These are phyloP conservation scores for Diutina siamensis DNA, from an alignment of 1,139 yeast genomes.

Conservation along the genomic window DNA sequence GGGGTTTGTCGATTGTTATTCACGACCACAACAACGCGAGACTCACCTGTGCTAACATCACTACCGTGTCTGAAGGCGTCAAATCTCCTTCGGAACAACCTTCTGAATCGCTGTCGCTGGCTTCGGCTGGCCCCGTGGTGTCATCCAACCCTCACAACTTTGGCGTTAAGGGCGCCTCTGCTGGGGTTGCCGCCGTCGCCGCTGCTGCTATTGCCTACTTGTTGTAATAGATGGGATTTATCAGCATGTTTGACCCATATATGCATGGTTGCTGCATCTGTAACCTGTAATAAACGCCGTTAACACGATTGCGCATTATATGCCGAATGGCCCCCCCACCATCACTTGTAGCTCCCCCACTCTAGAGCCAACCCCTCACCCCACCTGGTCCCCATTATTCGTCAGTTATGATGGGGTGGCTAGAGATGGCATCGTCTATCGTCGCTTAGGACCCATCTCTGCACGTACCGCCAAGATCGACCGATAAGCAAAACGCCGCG, in stretches of 20 bases:
- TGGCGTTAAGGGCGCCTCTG: slow-evolving; percentile 7
- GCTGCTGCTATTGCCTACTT: slow-evolving; percentile 13
- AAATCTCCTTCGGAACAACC: neutral
- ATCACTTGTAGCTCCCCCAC: neutral
- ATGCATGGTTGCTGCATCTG: no score
- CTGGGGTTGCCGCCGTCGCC: slow-evolving; percentile 9
- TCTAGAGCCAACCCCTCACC: neutral
- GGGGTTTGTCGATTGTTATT: slow-evolving; percentile 27
- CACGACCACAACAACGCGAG: slow-evolving; percentile 24
- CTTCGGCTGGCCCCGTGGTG: neutral
- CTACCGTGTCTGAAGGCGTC: slow-evolving; percentile 10
- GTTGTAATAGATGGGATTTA: no score
- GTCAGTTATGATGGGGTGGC: no score
- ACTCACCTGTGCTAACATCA: slow-evolving; percentile 32
- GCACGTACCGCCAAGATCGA: no score
- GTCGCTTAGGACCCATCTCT: no score
- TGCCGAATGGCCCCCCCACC: no score
- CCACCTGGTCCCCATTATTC: neutral
- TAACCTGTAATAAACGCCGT: no score
- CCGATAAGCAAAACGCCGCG: neutral
- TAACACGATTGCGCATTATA: neutral
- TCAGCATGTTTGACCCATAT: no score
- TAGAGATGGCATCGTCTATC: no score
- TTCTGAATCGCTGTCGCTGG: neutral
- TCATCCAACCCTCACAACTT: neutral